These are phyloP conservation scores for Solanum pimpinellifolium DNA, from an alignment of 257 asterid species.

Conservation along the genomic window DNA sequence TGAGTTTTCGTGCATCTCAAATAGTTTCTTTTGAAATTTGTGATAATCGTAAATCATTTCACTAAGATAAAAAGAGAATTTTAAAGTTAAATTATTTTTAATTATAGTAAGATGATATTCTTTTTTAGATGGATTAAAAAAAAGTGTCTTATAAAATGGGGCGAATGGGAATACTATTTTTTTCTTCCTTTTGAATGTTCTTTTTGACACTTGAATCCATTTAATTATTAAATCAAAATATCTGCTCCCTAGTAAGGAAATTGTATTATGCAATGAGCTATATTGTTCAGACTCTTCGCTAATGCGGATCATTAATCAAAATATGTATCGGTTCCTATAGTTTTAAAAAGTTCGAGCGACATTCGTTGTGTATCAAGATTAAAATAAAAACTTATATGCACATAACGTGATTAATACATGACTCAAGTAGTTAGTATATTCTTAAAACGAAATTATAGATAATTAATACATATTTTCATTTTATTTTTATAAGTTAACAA, in stretches of 20 bases:
- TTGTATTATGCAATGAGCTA: background rate
- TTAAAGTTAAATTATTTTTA: background rate
- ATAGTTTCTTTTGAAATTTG: background rate
- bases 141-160: background rate
- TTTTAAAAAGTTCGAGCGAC: background rate
- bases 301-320: background rate
- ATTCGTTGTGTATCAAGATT: background rate
- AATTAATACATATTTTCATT: background rate
- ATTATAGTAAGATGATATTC: background rate
- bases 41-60: background rate
- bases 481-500: background rate
- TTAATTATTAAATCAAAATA: background rate
- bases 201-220: background rate
- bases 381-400: background rate
- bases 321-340: background rate
- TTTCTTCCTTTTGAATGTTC: background rate
- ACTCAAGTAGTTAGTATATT: background rate
- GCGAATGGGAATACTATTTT: background rate
- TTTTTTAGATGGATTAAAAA: background rate
- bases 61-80: background rate
- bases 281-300: background rate
- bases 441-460: background rate
- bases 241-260: background rate
- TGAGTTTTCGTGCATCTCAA: background rate
- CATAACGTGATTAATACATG: background rate